Conservation (phyloP, 306 rosid species). For the Casuarina equisetifolia region DNA sequence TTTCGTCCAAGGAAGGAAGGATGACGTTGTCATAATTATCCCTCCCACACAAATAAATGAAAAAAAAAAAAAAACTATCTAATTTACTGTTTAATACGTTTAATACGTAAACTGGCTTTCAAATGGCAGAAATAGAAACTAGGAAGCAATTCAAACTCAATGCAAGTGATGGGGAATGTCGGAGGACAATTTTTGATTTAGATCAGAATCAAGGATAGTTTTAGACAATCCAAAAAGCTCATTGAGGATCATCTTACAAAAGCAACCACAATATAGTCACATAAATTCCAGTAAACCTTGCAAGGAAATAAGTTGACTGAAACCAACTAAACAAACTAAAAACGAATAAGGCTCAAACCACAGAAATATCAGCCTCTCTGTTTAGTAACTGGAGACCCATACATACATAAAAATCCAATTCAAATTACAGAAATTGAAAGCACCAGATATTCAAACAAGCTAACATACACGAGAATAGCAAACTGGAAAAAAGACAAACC, state of each 20-base stretch:
- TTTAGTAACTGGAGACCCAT: background rate
- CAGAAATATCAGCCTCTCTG: background rate
- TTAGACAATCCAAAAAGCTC: background rate
- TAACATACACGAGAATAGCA: background rate
- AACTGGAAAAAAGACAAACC: slow-evolving; percentile 1
- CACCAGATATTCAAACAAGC: background rate
- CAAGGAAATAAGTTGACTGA: background rate
- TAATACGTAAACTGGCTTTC: background rate
- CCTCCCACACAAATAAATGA: background rate
- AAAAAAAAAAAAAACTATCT: background rate
- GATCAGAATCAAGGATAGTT: background rate
- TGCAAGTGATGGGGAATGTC: background rate
- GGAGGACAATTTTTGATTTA: background rate
- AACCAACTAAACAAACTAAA: background rate
- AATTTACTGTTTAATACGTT: background rate
- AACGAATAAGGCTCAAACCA: background rate
- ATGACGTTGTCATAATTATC: background rate
- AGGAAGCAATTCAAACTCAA: background rate
- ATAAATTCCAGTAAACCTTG: background rate
- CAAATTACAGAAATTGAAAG: background rate
- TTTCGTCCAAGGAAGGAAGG: background rate
- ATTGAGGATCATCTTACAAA: background rate
- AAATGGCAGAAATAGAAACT: background rate
- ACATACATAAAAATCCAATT: background rate
- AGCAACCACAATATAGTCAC: background rate